A percentile compares a stretch with the other conserved stretches of the same genome.
phyloP scores from a whole-genome alignment of 768 basidiomycete genomes.

The Lentinus brumalis region DNA sequence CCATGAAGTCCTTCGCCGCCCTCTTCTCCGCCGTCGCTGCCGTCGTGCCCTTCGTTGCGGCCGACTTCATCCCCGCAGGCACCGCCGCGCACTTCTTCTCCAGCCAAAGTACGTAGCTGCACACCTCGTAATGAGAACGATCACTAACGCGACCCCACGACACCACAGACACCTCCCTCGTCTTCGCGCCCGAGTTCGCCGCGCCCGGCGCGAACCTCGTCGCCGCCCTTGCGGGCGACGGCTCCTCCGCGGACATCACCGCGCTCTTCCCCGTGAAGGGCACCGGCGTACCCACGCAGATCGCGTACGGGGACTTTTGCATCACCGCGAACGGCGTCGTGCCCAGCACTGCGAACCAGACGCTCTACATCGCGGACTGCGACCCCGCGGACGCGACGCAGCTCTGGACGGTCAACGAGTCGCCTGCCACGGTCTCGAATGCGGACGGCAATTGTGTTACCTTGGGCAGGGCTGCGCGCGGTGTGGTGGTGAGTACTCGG shows the following conservation, averaged over 20 bases:
- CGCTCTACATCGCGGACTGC: conserved; percentile 13
- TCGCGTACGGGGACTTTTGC: conserved; percentile 10
- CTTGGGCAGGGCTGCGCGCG: conserved; percentile 11
- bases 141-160: not conserved
- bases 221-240: conserved; percentile 6
- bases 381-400: conserved; percentile 3
- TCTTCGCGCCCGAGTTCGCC: not conserved
- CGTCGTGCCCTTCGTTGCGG: conserved; percentile 2
- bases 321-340: conserved; percentile 14
- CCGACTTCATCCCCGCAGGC: conserved; percentile 8
- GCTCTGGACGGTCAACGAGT: conserved; percentile 14
- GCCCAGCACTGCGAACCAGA: conserved; percentile 5
- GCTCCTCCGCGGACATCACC: conserved; percentile 8
- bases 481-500: not conserved
- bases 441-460: conserved; percentile 19
- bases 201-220: not conserved
- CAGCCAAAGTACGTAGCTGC: conserved; percentile 1
- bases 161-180: conserved; percentile 1
- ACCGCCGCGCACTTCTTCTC: conserved; percentile 14
- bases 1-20: conserved; percentile 3
- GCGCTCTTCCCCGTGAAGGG: conserved; percentile 3
- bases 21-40: not conserved
- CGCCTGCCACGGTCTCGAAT: conserved; percentile 14
- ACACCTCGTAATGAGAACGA: not conserved
- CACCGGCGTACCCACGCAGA: conserved; percentile 6